Percentiles rank a stretch among this genome's conserved stretches.
These are phyloP conservation scores for Globisporangium apiculatum DNA, from an alignment of 352 stramenopile species.

Conservation along the genomic window DNA sequence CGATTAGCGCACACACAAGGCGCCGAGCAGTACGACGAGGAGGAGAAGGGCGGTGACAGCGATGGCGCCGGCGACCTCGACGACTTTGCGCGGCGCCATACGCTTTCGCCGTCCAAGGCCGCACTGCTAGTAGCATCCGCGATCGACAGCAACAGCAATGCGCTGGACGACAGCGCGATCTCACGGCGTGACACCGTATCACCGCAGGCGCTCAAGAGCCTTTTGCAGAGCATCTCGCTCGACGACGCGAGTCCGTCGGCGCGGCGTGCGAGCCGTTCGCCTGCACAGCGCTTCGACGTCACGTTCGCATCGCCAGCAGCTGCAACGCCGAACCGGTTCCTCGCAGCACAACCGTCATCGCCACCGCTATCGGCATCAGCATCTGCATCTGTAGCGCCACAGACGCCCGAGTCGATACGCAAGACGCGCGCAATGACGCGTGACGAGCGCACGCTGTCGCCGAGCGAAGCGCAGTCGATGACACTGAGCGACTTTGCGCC, in stretches of 20 bases:
- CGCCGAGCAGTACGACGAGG: slow-evolving; percentile 2
- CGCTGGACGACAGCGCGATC: slow-evolving; percentile 13
- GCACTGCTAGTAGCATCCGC: slow-evolving; percentile 20
- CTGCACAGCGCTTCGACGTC: neutral
- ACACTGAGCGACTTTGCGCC: slow-evolving; percentile 8
- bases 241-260: slow-evolving; percentile 5
- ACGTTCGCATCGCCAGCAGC: neutral
- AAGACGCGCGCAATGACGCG: slow-evolving; percentile 11
- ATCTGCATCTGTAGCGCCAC: neutral
- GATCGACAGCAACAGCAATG: slow-evolving; percentile 9
- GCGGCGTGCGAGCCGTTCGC: neutral
- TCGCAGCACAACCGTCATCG: neutral
- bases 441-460: slow-evolving; percentile 15
- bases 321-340: slow-evolving; percentile 8
- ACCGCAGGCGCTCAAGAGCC: slow-evolving; percentile 22
- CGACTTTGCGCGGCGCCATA: slow-evolving; percentile 10
- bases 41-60: neutral
- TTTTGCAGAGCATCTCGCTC: slow-evolving; percentile 20
- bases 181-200: slow-evolving; percentile 28
- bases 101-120: slow-evolving; percentile 43
- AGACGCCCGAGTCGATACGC: slow-evolving; percentile 10
- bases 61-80: neutral
- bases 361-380: neutral
- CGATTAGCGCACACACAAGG: slow-evolving; percentile 4
- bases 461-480: slow-evolving; percentile 11